These are phyloP conservation scores for Termitomyces sp. DNA, from an alignment of 768 basidiomycete species.

Conservation along the genomic window DNA sequence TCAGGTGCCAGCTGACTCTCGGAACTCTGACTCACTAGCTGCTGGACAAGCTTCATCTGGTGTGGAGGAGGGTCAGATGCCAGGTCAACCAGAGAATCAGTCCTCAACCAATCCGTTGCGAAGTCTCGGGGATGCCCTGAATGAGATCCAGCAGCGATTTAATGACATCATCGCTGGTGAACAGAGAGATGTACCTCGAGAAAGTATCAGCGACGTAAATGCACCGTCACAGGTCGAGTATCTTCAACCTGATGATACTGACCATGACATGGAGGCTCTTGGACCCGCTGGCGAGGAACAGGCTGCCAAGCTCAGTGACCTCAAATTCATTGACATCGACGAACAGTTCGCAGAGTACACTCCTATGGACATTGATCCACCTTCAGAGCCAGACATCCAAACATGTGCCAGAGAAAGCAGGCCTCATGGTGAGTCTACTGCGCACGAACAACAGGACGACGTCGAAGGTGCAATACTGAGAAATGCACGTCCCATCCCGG, in stretches of 20 bases:
- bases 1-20: conserved; percentile 14
- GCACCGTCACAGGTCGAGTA: conserved; percentile 65
- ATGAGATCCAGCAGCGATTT: conserved; percentile 78
- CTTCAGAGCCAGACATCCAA: conserved; percentile 21
- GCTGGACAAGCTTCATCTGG: conserved; percentile 34
- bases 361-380: conserved; percentile 46
- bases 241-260: conserved; percentile 59
- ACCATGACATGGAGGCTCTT: conserved; percentile 80
- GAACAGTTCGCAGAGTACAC: conserved; percentile 22
- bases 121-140: conserved; percentile 76
- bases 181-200: conserved; percentile 24
- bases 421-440: conserved; percentile 19
- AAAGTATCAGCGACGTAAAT: conserved; percentile 30
- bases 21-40: conserved; percentile 15
- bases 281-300: conserved; percentile 85
- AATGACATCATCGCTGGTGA: conserved; percentile 66
- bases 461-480: conserved; percentile 45
- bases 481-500: conserved; percentile 15
- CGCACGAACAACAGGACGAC: conserved; percentile 20
- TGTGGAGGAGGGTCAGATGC: conserved; percentile 36
- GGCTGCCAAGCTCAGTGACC: conserved; percentile 72
- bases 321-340: conserved; percentile 67
- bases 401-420: conserved; percentile 13
- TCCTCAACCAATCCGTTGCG: conserved; percentile 53
- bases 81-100: conserved; percentile 33